These are phyloP conservation scores for Hevea brasiliensis DNA, from an alignment of 345 rosid genomes.

Conservation along the genomic window DNA sequence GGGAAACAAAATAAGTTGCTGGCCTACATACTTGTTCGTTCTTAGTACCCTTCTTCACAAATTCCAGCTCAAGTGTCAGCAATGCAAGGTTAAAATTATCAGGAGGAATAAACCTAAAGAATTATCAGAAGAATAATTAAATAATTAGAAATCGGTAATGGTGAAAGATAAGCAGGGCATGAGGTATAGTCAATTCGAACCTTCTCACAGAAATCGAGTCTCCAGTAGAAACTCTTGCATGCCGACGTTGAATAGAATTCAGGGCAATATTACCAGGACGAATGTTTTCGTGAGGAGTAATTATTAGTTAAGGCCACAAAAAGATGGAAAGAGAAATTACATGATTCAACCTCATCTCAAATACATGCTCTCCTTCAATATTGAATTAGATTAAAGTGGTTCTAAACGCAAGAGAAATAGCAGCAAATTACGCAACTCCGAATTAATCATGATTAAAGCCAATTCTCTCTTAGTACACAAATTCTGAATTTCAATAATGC, in stretches of 20 bases:
- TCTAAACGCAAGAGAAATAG: background rate
- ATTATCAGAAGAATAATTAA: background rate
- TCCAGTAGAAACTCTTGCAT: slow-evolving; percentile 81
- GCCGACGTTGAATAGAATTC: slow-evolving; percentile 86
- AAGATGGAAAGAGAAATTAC: background rate
- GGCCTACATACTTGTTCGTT: slow-evolving; percentile 63
- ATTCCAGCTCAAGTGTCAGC: slow-evolving; percentile 82
- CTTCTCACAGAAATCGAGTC: slow-evolving; percentile 67
- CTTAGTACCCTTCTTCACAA: slow-evolving; percentile 87
- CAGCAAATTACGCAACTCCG: background rate
- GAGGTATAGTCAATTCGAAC: slow-evolving; percentile 31
- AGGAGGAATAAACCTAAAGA: slow-evolving; percentile 71
- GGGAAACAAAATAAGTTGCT: background rate
- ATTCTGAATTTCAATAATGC: background rate
- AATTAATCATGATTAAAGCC: background rate
- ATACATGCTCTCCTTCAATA: background rate
- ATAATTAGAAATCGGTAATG: background rate
- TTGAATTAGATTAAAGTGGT: background rate
- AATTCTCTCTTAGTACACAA: background rate
- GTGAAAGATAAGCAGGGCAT: background rate
- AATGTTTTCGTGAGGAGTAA: slow-evolving; percentile 74
- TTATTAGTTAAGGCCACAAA: slow-evolving; percentile 49
- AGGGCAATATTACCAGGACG: slow-evolving; percentile 61
- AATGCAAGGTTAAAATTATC: slow-evolving; percentile 71
- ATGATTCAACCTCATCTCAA: background rate